Percentiles rank a stretch among this genome's conserved stretches.
These are phyloP conservation scores for Debaryomyces coudertii DNA, from an alignment of 1,139 yeast species.

Conservation along the genomic window DNA sequence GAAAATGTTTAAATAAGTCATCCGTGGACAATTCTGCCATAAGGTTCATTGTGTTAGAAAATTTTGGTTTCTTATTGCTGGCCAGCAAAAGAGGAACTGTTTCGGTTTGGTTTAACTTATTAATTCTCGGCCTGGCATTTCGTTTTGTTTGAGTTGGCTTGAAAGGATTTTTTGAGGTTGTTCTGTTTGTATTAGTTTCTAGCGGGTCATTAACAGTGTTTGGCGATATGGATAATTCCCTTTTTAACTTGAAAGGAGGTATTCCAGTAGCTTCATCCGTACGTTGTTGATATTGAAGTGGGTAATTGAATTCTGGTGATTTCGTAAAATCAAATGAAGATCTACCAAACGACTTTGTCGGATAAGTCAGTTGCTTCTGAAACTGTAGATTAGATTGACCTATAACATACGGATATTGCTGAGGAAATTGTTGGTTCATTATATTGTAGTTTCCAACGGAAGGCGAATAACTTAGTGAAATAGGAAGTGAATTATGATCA, in stretches of 20 bases:
- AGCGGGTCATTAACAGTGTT: not conserved
- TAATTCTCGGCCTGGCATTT: constrained; percentile 40
- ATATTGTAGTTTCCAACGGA: not conserved
- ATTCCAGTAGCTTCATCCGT: not conserved
- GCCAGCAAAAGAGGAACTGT: constrained; percentile 4
- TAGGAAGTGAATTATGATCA: not conserved
- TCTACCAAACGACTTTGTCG: not conserved
- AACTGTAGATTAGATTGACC: not conserved
- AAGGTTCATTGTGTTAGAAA: constrained; percentile 1
- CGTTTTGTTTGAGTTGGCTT: constrained; percentile 42
- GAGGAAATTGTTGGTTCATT: not conserved
- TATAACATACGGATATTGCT: not conserved
- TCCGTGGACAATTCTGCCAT: constrained; percentile 31
- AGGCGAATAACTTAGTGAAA: not conserved
- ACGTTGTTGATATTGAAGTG: not conserved
- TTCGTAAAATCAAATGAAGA: not conserved
- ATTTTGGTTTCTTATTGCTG: constrained; percentile 7
- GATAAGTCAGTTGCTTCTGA: not conserved
- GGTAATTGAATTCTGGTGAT: not conserved
- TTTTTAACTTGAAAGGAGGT: constrained; percentile 5
- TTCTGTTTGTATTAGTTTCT: not conserved
- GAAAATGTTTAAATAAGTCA: constrained; percentile 31
- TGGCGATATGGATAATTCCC: not conserved
- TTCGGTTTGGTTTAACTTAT: constrained; percentile 27
- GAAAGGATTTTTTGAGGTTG: constrained; percentile 20